Percentiles rank a stretch among this genome's conserved stretches.
Evolutionary conservation across 805 yeast species (phyloP).

Genomic region (Myxozyma melibiosi): DNA sequence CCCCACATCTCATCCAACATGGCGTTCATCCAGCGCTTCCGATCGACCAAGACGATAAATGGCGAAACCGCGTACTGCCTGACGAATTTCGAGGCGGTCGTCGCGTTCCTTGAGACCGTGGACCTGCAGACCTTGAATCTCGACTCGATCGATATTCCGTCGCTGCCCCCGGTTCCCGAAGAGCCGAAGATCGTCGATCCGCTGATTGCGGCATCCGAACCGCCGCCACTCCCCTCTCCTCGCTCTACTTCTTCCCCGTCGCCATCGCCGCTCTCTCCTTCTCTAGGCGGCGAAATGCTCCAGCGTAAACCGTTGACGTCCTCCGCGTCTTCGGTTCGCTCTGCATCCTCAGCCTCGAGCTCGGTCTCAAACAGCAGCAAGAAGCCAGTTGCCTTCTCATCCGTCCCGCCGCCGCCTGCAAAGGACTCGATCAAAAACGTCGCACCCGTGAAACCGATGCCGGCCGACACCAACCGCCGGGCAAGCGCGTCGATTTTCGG

Average conservation of each 20-base stretch:
- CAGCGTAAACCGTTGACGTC: too few relatives aligned
- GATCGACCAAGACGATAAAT: slow-evolving; percentile 40
- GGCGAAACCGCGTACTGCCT: slow-evolving; percentile 48
- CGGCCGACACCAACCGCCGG: background rate
- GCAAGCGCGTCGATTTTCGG: slow-evolving; percentile 2
- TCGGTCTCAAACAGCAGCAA: slow-evolving; percentile 74
- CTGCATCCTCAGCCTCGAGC: slow-evolving; percentile 63
- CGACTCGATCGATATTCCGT: slow-evolving; percentile 34
- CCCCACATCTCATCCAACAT: slow-evolving; percentile 44
- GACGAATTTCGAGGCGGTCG: slow-evolving; percentile 50
- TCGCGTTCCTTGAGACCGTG: slow-evolving; percentile 44
- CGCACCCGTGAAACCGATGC: background rate
- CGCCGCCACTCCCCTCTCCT: background rate
- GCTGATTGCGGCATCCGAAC: background rate
- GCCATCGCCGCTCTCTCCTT: background rate
- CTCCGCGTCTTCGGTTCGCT: slow-evolving; percentile 31
- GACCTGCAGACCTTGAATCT: slow-evolving; percentile 41
- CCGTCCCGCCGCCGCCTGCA: background rate
- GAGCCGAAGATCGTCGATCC: slow-evolving; percentile 4
- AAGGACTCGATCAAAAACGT: background rate
- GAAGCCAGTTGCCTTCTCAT: background rate
- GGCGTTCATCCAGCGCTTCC: slow-evolving; percentile 45
- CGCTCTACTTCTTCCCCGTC: slow-evolving; percentile 3
- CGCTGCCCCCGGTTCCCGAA: slow-evolving; percentile 17
- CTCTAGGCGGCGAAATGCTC: background rate